Percentiles rank a stretch among this genome's conserved stretches.
These are phyloP conservation scores for Hordeum vulgare DNA, from an alignment of 176 grass and related monocot genomes.

Conservation along the genomic window DNA sequence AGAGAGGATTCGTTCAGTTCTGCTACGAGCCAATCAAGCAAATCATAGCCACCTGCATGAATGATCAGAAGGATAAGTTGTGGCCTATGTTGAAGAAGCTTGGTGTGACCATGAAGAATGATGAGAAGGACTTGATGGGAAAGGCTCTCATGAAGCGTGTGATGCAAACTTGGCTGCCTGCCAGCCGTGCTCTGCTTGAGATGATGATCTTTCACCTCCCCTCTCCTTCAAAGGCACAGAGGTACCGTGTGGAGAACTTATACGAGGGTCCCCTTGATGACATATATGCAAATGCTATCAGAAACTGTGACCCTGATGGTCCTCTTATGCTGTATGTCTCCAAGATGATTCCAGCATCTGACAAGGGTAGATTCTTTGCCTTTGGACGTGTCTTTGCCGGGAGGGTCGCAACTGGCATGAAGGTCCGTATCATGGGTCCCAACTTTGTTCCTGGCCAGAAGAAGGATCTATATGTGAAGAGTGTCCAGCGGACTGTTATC, in stretches of 20 bases:
- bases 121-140: slow-evolving; percentile 66
- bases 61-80: slow-evolving; percentile 78
- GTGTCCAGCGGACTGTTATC: slow-evolving; percentile 78
- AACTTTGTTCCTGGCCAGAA: slow-evolving; percentile 87
- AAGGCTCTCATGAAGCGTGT: slow-evolving; percentile 88
- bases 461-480: slow-evolving; percentile 82
- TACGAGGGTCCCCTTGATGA: slow-evolving; percentile 81
- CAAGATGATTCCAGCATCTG: slow-evolving; percentile 93
- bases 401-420: slow-evolving; percentile 68
- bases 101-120: slow-evolving; percentile 59
- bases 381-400: slow-evolving; percentile 76
- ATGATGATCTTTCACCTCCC: slow-evolving; percentile 90
- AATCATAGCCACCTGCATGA: slow-evolving; percentile 77
- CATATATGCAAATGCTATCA: slow-evolving; percentile 68
- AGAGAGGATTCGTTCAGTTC: slow-evolving; percentile 86
- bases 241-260: slow-evolving; percentile 78
- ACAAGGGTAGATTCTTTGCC: slow-evolving; percentile 83
- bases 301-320: slow-evolving; percentile 81
- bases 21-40: slow-evolving; percentile 86
- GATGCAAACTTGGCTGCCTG: slow-evolving; percentile 86
- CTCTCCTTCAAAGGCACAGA: slow-evolving; percentile 59
- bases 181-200: slow-evolving; percentile 66
- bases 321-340: slow-evolving; percentile 90
- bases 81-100: slow-evolving; percentile 91
- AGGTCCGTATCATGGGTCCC: slow-evolving; percentile 87